A percentile compares a stretch with the other conserved stretches of the same genome.
phyloP scores from a whole-genome alignment of 108 stramenopile genomes.

The Parmales sp. region DNA sequence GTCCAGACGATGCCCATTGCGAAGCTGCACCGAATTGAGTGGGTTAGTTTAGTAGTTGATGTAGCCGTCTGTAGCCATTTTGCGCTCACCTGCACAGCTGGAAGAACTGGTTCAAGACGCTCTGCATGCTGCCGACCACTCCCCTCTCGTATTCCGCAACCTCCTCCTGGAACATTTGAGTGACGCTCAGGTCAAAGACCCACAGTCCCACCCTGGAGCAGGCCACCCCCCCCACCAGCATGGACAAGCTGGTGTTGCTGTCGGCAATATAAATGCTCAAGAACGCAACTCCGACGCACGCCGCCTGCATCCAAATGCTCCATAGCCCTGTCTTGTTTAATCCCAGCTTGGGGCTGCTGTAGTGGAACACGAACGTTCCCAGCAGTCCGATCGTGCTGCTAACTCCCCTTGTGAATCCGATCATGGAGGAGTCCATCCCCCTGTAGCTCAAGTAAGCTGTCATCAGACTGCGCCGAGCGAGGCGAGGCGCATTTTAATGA shows the following conservation, averaged over 20 bases:
- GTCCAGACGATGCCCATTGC: slow-evolving; percentile 39
- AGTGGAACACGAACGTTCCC: slow-evolving; percentile 48
- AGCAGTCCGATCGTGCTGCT: slow-evolving; percentile 41
- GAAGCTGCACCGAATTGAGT: too few relatives aligned
- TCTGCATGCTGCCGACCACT: slow-evolving; percentile 49
- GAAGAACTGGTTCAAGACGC: slow-evolving; percentile 47
- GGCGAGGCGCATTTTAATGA: too few relatives aligned
- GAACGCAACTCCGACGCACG: slow-evolving; percentile 31
- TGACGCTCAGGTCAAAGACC: slow-evolving; percentile 56
- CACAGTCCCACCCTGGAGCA: slow-evolving; percentile 51
- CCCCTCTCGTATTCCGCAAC: slow-evolving; percentile 41
- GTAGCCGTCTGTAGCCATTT: too few relatives aligned
- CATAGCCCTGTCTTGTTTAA: slow-evolving; percentile 41
- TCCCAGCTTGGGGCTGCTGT: slow-evolving; percentile 13
- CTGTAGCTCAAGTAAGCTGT: slow-evolving; percentile 47
- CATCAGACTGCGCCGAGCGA: too few relatives aligned
- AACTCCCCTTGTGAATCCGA: slow-evolving; percentile 50
- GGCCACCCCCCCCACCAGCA: slow-evolving; percentile 50
- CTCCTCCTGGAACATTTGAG: slow-evolving; percentile 51
- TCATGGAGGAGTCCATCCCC: slow-evolving; percentile 34
- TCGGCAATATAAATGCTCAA: slow-evolving; percentile 28
- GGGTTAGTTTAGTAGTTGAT: too few relatives aligned
- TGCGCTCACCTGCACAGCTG: slow-evolving; percentile 33
- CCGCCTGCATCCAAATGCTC: slow-evolving; percentile 41
- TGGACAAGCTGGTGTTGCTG: slow-evolving; percentile 12